Percentiles rank a stretch among this genome's conserved stretches.
phyloP scores from a whole-genome alignment of 805 yeast species.

The Saccharomycopsis vini region DNA sequence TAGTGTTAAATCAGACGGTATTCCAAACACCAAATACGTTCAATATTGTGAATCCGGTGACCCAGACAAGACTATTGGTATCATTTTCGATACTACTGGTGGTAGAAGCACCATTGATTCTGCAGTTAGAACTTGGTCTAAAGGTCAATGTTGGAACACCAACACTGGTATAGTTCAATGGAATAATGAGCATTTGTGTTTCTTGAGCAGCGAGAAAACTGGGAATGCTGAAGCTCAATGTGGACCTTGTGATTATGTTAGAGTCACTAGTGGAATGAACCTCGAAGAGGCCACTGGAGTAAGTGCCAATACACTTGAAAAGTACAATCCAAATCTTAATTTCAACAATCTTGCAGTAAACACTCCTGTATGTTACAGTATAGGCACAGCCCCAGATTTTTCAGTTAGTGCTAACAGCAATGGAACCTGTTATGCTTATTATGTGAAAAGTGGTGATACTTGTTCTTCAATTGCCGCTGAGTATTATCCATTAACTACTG shows the following conservation, averaged over 20 bases:
- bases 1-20: too few relatives aligned
- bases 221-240: conserved; percentile 6
- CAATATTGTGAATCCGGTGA: conserved; percentile 7
- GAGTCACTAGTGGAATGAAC: too few relatives aligned
- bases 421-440: conserved; percentile 5
- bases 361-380: conserved; percentile 7
- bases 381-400: conserved; percentile 1
- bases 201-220: not conserved
- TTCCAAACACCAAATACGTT: conserved; percentile 1
- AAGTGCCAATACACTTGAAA: too few relatives aligned
- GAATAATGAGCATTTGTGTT: not conserved
- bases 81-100: conserved; percentile 2
- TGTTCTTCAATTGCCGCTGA: conserved; percentile 5
- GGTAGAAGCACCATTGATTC: not conserved
- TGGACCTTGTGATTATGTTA: too few relatives aligned
- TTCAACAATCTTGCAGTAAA: too few relatives aligned
- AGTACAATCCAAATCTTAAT: too few relatives aligned
- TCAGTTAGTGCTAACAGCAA: not conserved
- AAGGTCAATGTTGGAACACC: conserved; percentile 5
- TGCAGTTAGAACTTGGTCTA: conserved; percentile 4
- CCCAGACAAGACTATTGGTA: conserved; percentile 4
- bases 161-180: conserved; percentile 1
- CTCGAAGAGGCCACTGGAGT: too few relatives aligned
- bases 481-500: conserved; percentile 3
- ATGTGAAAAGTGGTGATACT: conserved; percentile 3